phyloP scores from a whole-genome alignment of 2,329 filamentous ascomycete genomes.

The Bisporella sp. region DNA sequence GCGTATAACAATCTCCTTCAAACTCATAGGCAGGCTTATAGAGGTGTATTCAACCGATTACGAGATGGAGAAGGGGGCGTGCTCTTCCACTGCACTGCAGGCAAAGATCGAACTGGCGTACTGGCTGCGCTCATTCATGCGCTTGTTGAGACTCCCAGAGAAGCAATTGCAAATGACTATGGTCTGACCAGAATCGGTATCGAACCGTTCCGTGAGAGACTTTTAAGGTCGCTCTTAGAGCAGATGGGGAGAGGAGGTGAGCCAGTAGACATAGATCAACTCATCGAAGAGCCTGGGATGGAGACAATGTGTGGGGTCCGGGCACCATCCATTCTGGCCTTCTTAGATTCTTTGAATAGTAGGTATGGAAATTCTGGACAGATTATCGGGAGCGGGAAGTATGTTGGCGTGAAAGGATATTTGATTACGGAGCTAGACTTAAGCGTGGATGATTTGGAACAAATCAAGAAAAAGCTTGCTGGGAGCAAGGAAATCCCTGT shows the following conservation, averaged over 20 bases:
- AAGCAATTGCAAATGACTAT: slow-evolving; percentile 42
- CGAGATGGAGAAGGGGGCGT: slow-evolving; percentile 37
- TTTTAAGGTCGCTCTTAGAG: no score
- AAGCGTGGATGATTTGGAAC: slow-evolving; percentile 36
- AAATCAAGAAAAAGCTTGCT: slow-evolving; percentile 39
- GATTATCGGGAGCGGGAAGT: not conserved
- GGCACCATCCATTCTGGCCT: slow-evolving; percentile 38
- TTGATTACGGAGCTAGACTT: slow-evolving; percentile 39
- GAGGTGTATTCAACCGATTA: slow-evolving; percentile 40
- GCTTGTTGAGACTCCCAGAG: slow-evolving; percentile 39
- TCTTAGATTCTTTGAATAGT: slow-evolving; percentile 35
- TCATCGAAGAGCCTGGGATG: slow-evolving; percentile 39
- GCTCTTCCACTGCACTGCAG: slow-evolving; percentile 50
- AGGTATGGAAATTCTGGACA: slow-evolving; percentile 34
- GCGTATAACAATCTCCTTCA: slow-evolving; percentile 43
- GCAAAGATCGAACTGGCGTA: slow-evolving; percentile 48
- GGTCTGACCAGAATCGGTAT: slow-evolving; percentile 46
- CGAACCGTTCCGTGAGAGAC: slow-evolving; percentile 43
- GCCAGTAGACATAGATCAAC: no score
- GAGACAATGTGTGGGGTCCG: slow-evolving; percentile 39
- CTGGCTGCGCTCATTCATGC: slow-evolving; percentile 42
- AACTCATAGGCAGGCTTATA: slow-evolving; percentile 36
- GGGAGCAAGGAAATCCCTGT: no score
- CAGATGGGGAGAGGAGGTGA: no score
- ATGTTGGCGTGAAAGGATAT: slow-evolving; percentile 37